phyloP scores from a whole-genome alignment of 768 basidiomycete genomes.

The Russula ochroleuca region DNA sequence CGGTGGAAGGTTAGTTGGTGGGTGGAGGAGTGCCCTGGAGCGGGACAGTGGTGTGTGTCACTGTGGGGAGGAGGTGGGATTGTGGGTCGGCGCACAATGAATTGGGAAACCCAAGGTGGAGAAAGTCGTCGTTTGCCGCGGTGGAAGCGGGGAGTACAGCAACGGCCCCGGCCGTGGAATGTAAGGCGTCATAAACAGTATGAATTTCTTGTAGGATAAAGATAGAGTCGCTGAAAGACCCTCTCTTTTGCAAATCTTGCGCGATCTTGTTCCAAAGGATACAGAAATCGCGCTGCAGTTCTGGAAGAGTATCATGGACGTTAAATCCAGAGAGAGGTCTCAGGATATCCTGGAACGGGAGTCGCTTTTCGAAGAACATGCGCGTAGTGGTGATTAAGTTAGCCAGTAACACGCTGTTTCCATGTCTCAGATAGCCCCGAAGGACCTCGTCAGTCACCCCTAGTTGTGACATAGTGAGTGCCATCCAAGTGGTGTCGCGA shows the following conservation, averaged over 20 bases:
- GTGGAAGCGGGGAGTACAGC: background rate
- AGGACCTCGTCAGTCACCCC: background rate
- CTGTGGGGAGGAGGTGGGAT: no score
- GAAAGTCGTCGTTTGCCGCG: background rate
- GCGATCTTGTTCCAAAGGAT: background rate
- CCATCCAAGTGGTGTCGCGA: background rate
- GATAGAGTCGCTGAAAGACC: background rate
- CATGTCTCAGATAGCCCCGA: background rate
- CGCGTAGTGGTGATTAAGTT: slow-evolving; percentile 4
- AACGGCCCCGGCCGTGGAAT: background rate
- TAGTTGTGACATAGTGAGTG: background rate
- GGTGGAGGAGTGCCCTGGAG: no score
- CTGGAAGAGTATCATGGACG: background rate
- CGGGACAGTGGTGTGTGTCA: no score
- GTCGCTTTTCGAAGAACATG: background rate
- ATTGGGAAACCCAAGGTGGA: background rate
- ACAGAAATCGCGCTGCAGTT: background rate
- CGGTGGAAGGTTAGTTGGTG: no score
- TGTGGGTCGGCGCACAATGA: background rate
- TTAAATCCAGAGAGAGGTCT: background rate
- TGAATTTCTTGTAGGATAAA: background rate
- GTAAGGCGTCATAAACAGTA: background rate
- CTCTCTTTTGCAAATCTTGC: background rate
- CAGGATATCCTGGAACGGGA: background rate
- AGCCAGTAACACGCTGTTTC: background rate